Conservation (phyloP, 2,329 filamentous ascomycete genomes). For the Dothideomycetidae sp. region DNA sequence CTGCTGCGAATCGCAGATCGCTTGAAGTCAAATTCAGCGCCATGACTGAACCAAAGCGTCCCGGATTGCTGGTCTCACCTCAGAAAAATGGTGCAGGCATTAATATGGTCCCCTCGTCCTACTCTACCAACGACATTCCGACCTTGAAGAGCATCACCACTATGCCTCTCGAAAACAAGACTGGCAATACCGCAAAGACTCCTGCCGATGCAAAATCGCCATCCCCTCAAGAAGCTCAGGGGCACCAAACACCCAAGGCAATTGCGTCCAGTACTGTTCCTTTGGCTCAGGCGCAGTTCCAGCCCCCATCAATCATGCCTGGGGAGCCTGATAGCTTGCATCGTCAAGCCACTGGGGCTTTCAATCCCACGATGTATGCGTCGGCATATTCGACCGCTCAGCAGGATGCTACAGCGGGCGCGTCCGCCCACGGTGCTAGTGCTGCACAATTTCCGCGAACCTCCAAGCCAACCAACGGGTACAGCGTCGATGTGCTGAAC, state of each 20-base stretch:
- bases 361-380: constrained; percentile 15
- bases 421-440: constrained; percentile 56
- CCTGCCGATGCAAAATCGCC: constrained; percentile 11
- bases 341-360: neutral
- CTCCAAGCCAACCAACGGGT: constrained; percentile 21
- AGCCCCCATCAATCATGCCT: neutral
- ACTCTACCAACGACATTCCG: constrained; percentile 77
- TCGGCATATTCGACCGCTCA: constrained; percentile 12
- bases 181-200: constrained; percentile 24
- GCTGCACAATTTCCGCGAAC: constrained; percentile 19
- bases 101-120: constrained; percentile 71
- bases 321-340: neutral
- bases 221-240: constrained; percentile 31
- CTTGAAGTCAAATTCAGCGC: constrained; percentile 32
- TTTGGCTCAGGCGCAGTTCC: neutral
- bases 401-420: constrained; percentile 64
- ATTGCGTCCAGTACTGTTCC: constrained; percentile 55
- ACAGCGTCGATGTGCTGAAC: constrained; percentile 48
- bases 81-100: constrained; percentile 42
- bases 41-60: constrained; percentile 30
- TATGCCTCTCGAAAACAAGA: constrained; percentile 34
- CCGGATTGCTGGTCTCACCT: constrained; percentile 41
- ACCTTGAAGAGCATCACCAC: constrained; percentile 59
- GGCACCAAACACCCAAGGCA: constrained; percentile 58
- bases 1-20: constrained; percentile 31